phyloP scores from a whole-genome alignment of 257 asterid genomes.

The Nicotiana otophora region DNA sequence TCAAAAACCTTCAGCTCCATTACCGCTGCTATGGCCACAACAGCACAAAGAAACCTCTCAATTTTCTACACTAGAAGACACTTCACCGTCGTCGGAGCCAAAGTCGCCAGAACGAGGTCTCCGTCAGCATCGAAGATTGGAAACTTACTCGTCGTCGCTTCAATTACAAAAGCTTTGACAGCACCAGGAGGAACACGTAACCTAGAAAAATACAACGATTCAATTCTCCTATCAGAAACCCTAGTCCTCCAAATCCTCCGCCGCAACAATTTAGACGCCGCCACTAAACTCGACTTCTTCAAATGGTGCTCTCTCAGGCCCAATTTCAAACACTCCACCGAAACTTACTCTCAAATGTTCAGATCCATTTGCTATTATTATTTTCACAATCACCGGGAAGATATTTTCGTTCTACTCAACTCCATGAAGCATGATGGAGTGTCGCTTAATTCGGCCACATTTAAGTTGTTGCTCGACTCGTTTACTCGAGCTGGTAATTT shows the following conservation, averaged over 20 bases:
- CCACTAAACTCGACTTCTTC: conserved; percentile 63
- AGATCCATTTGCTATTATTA: conserved; percentile 32
- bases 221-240: conserved; percentile 48
- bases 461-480: conserved; percentile 63
- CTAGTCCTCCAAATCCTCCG: conserved; percentile 59
- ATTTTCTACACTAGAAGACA: not conserved
- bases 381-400: conserved; percentile 35
- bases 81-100: not conserved
- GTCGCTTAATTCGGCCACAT: conserved; percentile 48
- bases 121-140: conserved; percentile 38
- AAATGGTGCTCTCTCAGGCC: conserved; percentile 63
- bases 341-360: conserved; percentile 60
- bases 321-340: conserved; percentile 56
- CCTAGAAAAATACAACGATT: conserved; percentile 37
- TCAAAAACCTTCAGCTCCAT: not conserved
- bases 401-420: conserved; percentile 44
- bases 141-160: conserved; percentile 53
- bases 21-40: not conserved
- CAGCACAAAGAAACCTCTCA: not conserved
- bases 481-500: conserved; percentile 61
- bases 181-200: conserved; percentile 56
- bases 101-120: not conserved
- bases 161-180: conserved; percentile 62
- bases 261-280: conserved; percentile 49
- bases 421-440: conserved; percentile 54